Percentiles rank a stretch among this genome's conserved stretches.
Conservation (phyloP, 2,329 filamentous ascomycete genomes). For the Parastagonospora avenae region DNA sequence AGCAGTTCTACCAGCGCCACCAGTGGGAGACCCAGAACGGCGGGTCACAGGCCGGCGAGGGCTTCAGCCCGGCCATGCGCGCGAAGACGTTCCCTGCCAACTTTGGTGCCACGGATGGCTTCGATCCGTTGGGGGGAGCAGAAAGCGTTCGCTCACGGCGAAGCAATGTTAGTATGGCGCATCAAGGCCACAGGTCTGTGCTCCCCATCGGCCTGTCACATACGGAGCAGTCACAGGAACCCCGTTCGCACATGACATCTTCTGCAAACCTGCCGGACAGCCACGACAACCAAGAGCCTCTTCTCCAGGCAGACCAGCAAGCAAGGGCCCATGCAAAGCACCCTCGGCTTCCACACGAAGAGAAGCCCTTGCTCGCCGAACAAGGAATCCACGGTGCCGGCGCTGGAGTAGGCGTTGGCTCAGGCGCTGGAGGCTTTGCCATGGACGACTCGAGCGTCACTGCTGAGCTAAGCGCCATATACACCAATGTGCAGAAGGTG, state of each 20-base stretch:
- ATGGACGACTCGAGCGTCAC: slow-evolving; percentile 80
- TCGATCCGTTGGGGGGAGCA: slow-evolving; percentile 43
- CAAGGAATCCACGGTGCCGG: slow-evolving; percentile 64
- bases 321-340: slow-evolving; percentile 58
- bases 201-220: slow-evolving; percentile 37
- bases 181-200: slow-evolving; percentile 32
- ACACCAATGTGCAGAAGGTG: slow-evolving; percentile 88
- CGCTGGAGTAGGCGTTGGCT: slow-evolving; percentile 65
- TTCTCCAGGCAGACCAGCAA: slow-evolving; percentile 54
- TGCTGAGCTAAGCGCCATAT: slow-evolving; percentile 82
- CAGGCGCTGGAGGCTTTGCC: slow-evolving; percentile 67
- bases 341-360: slow-evolving; percentile 59
- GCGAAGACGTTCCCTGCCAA: slow-evolving; percentile 52
- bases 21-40: slow-evolving; percentile 65
- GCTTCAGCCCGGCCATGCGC: slow-evolving; percentile 49
- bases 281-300: slow-evolving; percentile 30
- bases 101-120: slow-evolving; percentile 43
- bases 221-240: slow-evolving; percentile 35
- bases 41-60: slow-evolving; percentile 47
- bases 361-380: slow-evolving; percentile 59
- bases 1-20: slow-evolving; percentile 92
- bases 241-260: slow-evolving; percentile 22
- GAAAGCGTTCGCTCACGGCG: slow-evolving; percentile 51
- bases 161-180: slow-evolving; percentile 42
- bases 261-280: slow-evolving; percentile 15